phyloP scores from a whole-genome alignment of 1,139 yeast genomes.

The Trichomonascaceae sp. region DNA sequence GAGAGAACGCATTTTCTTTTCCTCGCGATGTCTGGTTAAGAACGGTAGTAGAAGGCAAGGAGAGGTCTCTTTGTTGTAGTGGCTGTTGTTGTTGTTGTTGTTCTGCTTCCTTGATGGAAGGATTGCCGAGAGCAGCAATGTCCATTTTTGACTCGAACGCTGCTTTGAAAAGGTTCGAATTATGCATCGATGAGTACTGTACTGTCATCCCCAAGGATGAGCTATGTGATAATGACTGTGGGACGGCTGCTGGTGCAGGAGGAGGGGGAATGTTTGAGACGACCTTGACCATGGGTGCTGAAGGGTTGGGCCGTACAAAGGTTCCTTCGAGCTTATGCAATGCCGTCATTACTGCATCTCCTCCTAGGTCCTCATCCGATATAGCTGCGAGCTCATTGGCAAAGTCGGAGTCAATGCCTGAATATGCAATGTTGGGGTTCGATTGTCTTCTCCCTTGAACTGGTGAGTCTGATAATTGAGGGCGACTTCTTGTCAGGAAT shows the following conservation, averaged over 20 bases:
- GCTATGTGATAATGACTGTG: background rate
- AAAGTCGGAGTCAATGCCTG: constrained; percentile 14
- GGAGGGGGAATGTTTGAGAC: background rate
- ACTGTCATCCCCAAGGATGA: constrained; percentile 2
- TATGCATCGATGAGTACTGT: constrained; percentile 7
- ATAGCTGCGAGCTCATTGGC: constrained; percentile 27
- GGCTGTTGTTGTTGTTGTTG: no score
- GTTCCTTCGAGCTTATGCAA: constrained; percentile 67
- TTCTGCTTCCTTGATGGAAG: background rate
- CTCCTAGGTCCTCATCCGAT: constrained; percentile 60
- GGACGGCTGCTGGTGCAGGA: background rate
- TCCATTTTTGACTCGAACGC: constrained; percentile 12
- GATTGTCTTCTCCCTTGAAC: no score
- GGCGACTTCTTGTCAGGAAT: no score
- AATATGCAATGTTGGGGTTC: constrained; percentile 5
- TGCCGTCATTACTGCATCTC: constrained; percentile 66
- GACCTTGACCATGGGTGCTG: no score
- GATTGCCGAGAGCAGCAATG: constrained; percentile 7
- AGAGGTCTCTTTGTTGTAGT: no score
- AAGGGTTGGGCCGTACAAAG: constrained; percentile 9
- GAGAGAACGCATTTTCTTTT: background rate
- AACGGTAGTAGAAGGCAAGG: no score
- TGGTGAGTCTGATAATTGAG: no score
- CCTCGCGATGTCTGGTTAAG: no score
- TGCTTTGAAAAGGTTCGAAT: constrained; percentile 11